phyloP scores from a whole-genome alignment of 192 early-diverging fungal genomes.

The Coemansia erecta region DNA sequence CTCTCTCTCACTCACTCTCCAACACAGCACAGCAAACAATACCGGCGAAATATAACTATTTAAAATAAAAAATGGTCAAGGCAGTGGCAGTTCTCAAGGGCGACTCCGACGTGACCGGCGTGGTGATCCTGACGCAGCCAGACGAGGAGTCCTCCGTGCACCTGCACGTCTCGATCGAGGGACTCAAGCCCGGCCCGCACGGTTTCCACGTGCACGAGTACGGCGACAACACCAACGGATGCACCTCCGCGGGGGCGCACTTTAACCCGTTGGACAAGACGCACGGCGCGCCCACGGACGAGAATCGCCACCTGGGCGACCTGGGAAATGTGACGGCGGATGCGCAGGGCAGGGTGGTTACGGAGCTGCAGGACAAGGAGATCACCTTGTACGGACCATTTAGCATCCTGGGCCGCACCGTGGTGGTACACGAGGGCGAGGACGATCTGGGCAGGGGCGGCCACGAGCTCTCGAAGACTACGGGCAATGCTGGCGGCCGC shows the following conservation, averaged over 20 bases:
- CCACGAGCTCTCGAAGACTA: conserved; percentile 69
- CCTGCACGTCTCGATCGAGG: conserved; percentile 60
- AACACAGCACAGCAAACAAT: too few relatives aligned
- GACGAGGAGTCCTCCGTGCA: conserved; percentile 54
- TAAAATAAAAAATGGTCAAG: conserved; percentile 66
- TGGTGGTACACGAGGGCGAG: conserved; percentile 80
- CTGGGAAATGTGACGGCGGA: conserved; percentile 78
- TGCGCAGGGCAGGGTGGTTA: conserved; percentile 56
- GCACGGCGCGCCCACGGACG: conserved; percentile 74
- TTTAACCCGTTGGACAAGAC: conserved; percentile 77
- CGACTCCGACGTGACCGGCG: conserved; percentile 68
- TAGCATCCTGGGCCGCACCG: conserved; percentile 76
- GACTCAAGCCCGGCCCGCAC: conserved; percentile 70
- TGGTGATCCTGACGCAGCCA: conserved; percentile 70
- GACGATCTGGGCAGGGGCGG: conserved; percentile 85
- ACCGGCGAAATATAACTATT: too few relatives aligned
- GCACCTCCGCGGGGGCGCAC: conserved; percentile 83
- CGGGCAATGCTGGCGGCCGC: conserved; percentile 87
- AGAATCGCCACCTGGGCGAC: conserved; percentile 82
- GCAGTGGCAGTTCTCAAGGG: conserved; percentile 79
- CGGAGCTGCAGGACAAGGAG: conserved; percentile 59
- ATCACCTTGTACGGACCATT: conserved; percentile 72
- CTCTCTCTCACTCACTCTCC: too few relatives aligned
- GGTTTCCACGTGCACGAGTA: conserved; percentile 88
- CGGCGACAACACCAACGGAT: conserved; percentile 72